Evolutionary conservation across 441 rosid genomes (phyloP), one percentile per base, ranked within the genome.

Genomic region (Sinapis alba): DNA sequence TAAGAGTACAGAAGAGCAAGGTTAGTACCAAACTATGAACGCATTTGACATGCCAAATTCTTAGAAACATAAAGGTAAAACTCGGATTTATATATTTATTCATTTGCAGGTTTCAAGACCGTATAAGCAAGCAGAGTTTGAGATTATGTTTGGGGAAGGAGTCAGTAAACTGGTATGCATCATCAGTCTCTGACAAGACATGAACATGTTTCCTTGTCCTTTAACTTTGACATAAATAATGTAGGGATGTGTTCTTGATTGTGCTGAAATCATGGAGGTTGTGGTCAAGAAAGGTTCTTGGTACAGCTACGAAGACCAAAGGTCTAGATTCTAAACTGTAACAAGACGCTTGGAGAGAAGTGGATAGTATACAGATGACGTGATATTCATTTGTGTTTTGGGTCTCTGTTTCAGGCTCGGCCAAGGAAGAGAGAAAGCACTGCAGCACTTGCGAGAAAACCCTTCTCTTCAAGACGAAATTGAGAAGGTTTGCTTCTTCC

Each of bases 1-100:
- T 90, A 34, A 92, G 97, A 79, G 97, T 94, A 75, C 97, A 90
- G 80, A 94, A 94, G 88, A 94, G 99, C 80, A 94, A 94, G 97
- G 98, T 94, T 71, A 71, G 76, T 66, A 20, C 16, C 65, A 54
- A 54, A 32, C n/a, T n/a, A n/a, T n/a, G n/a, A n/a, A n/a, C n/a
- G n/a, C n/a, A n/a, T n/a, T n/a, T n/a, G n/a, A 13, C n/a, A 57
- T 78, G 63, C 78, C 16, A 27, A 27, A 3, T 27, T 27, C 1
- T 27, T 27, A 4, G 4, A 27, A 27, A 27, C 30, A 27, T 27
- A 27, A 27, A 27, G 5, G 7, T 53, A 28, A 2, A 34, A n/a
- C 10, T 23, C 57, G 1, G 88, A 82, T 86, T 91, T 97, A 97
- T 92, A 71, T n/a, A n/a, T n/a, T n/a, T n/a, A n/a, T n/a, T n/a